Percentiles rank a stretch among this genome's conserved stretches.
Evolutionary conservation across 768 basidiomycete species (phyloP).

Genomic region (Naganishia vishniacii): DNA sequence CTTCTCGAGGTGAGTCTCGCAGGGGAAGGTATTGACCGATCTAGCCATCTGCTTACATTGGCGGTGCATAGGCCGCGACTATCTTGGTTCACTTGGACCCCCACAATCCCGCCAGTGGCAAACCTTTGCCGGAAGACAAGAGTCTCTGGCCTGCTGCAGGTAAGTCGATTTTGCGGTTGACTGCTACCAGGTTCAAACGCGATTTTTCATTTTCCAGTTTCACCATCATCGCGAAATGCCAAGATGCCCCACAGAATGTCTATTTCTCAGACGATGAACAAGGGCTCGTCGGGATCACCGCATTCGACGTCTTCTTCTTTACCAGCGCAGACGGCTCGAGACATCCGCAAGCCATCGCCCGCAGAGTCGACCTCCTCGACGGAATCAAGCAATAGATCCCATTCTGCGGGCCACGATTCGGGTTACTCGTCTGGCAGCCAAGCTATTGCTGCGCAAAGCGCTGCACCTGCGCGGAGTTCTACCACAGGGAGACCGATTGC

Average conservation of each 20-base stretch:
- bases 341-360: slow-evolving; percentile 25
- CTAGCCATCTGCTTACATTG: neutral
- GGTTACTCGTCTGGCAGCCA: slow-evolving; percentile 22
- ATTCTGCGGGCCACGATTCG: slow-evolving; percentile 22
- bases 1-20: slow-evolving; percentile 69
- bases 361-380: slow-evolving; percentile 22
- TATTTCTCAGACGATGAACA: slow-evolving; percentile 20
- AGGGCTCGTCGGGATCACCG: slow-evolving; percentile 35
- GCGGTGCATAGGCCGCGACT: slow-evolving; percentile 66
- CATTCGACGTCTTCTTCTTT: slow-evolving; percentile 38
- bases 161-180: slow-evolving; percentile 3
- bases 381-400: slow-evolving; percentile 24
- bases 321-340: slow-evolving; percentile 7
- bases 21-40: neutral
- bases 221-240: slow-evolving; percentile 21
- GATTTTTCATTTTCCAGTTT: slow-evolving; percentile 8
- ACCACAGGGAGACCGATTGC: neutral
- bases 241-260: slow-evolving; percentile 13
- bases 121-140: slow-evolving; percentile 85
- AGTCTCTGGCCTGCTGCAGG: slow-evolving; percentile 68
- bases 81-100: slow-evolving; percentile 84
- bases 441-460: neutral
- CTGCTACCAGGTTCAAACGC: no score
- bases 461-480: neutral
- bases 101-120: slow-evolving; percentile 54